Percentiles rank a stretch among this genome's conserved stretches.
These are phyloP conservation scores for Tarenaya hassleriana DNA, from an alignment of 345 rosid species.

Conservation along the genomic window DNA sequence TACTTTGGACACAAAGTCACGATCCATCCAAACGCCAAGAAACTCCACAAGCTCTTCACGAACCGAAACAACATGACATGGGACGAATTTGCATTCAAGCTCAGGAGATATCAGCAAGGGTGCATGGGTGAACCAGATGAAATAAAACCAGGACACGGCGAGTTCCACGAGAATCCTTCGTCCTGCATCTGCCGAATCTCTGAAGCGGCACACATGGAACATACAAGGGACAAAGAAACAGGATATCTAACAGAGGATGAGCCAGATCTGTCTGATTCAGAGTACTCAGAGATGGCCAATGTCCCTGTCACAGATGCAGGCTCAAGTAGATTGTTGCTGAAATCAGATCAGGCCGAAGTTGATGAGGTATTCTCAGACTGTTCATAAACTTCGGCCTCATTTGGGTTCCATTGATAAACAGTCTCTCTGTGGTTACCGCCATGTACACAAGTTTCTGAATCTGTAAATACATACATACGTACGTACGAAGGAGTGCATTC, in stretches of 20 bases:
- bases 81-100: slow-evolving; percentile 69
- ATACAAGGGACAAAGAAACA: slow-evolving; percentile 15
- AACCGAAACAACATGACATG: slow-evolving; percentile 64
- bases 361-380: slow-evolving; percentile 10
- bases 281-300: slow-evolving; percentile 26
- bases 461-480: no score
- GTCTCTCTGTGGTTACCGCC: no score
- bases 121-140: slow-evolving; percentile 90
- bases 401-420: no score
- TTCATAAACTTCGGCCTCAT: no score
- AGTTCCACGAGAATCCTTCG: slow-evolving; percentile 82
- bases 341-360: slow-evolving; percentile 7
- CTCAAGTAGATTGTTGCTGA: no score
- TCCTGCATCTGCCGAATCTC: slow-evolving; percentile 65
- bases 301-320: no score
- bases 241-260: slow-evolving; percentile 36
- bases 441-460: no score
- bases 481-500: no score
- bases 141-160: slow-evolving; percentile 65
- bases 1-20: slow-evolving; percentile 91
- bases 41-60: slow-evolving; percentile 56
- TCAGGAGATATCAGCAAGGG: slow-evolving; percentile 54
- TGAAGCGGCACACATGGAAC: no score
- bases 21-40: slow-evolving; percentile 77
- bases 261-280: slow-evolving; percentile 40